phyloP scores from a whole-genome alignment of 2,329 filamentous ascomycete genomes.

The Dothideomycetes sp. region DNA sequence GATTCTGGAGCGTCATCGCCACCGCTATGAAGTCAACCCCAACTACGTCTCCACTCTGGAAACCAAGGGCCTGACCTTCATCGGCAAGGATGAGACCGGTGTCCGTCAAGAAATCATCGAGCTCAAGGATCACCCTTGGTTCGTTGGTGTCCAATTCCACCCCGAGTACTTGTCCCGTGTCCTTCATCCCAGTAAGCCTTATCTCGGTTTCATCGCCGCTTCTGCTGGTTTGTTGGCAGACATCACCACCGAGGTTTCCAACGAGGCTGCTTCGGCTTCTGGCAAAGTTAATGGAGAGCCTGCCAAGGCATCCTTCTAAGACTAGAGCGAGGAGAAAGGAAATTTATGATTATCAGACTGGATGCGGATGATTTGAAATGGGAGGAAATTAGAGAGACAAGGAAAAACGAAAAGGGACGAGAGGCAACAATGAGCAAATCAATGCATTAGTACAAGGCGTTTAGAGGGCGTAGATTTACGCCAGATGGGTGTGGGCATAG shows the following conservation, averaged over 20 bases:
- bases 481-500: too few relatives aligned
- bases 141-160: conserved; percentile 79
- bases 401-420: too few relatives aligned
- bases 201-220: conserved; percentile 77
- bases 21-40: conserved; percentile 87
- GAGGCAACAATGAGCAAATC: too few relatives aligned
- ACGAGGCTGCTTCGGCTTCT: conserved; percentile 1
- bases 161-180: conserved; percentile 77
- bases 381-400: too few relatives aligned
- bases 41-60: conserved; percentile 61
- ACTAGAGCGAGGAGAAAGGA: not conserved
- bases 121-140: conserved; percentile 74
- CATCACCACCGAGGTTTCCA: conserved; percentile 25
- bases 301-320: conserved; percentile 14
- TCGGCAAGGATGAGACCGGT: conserved; percentile 70
- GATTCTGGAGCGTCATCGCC: conserved; percentile 66
- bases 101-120: conserved; percentile 78
- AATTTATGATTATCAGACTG: conserved; percentile 9
- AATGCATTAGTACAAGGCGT: too few relatives aligned
- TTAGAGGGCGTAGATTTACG: too few relatives aligned
- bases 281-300: conserved; percentile 10
- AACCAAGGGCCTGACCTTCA: conserved; percentile 60
- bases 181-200: conserved; percentile 62
- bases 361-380: too few relatives aligned
- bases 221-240: conserved; percentile 56